A percentile compares a stretch with the other conserved stretches of the same genome.
These are phyloP conservation scores for Solanum paucissectum DNA, from an alignment of 257 asterid genomes.

Conservation along the genomic window DNA sequence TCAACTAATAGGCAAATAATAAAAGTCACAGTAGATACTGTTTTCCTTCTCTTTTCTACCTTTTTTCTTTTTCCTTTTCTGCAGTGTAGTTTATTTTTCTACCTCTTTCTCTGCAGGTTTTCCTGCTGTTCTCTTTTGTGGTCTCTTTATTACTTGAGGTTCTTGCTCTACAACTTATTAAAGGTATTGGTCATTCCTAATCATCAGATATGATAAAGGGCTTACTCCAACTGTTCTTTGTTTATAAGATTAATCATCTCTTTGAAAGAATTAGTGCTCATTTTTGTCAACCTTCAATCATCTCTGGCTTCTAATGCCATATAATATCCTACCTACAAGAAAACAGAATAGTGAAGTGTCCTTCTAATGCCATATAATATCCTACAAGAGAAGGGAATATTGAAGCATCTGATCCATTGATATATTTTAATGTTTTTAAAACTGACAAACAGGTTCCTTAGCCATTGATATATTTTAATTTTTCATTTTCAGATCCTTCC, in stretches of 20 bases:
- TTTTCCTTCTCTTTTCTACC: not conserved
- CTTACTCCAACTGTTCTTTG: not conserved
- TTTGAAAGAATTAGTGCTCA: not conserved
- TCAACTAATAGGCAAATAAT: not conserved
- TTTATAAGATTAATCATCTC: not conserved
- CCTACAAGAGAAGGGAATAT: not conserved
- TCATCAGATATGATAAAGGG: not conserved
- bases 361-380: not conserved
- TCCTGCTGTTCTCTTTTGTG: constrained; percentile 62
- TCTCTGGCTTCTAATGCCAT: not conserved
- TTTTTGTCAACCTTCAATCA: not conserved
- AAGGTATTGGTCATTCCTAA: constrained; percentile 40
- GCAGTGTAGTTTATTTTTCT: not conserved
- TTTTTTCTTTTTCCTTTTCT: not conserved
- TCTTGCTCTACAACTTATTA: constrained; percentile 47
- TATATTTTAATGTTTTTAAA: not conserved
- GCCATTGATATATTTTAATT: not conserved
- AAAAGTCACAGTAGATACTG: not conserved
- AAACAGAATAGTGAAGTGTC: not conserved
- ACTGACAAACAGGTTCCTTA: not conserved
- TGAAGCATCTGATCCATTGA: not conserved
- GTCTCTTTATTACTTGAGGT: constrained; percentile 55
- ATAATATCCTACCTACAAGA: not conserved
- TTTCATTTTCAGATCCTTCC: constrained; percentile 63
- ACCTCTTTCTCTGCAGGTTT: constrained; percentile 44